Evolutionary conservation across 106 monocot species (phyloP).

Genomic region (Triglochin maritima): DNA sequence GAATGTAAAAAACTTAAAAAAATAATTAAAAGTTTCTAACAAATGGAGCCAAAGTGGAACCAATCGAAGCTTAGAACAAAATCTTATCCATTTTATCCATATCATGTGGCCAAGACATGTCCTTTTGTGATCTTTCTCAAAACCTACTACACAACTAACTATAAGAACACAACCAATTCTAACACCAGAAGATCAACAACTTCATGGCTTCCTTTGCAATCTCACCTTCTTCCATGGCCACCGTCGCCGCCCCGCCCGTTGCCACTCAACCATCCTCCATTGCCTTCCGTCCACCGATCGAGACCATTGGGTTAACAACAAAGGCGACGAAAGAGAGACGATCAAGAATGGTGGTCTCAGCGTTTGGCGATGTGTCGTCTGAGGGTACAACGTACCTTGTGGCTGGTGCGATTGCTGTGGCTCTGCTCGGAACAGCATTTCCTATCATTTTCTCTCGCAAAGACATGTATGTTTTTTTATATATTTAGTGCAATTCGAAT

Average conservation of each 20-base stretch:
- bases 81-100: too few species aligned
- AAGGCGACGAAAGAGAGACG: neutral
- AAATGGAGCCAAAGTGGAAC: too few species aligned
- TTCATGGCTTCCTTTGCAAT: constrained; percentile 3
- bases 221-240: neutral
- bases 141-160: too few species aligned
- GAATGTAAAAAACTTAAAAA: too few species aligned
- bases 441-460: constrained; percentile 88
- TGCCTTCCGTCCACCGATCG: neutral
- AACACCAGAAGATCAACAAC: too few species aligned
- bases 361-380: constrained; percentile 68
- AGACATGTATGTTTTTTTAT: constrained; percentile 36
- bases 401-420: constrained; percentile 67
- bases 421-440: constrained; percentile 77
- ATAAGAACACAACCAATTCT: too few species aligned
- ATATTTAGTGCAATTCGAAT: too few species aligned
- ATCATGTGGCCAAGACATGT: too few species aligned
- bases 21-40: too few species aligned
- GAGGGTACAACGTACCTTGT: constrained; percentile 72
- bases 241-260: neutral
- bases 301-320: neutral
- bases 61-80: too few species aligned
- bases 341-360: constrained; percentile 32
- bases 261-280: neutral
- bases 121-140: too few species aligned